These are phyloP conservation scores for Dactylella cylindrospora DNA, from an alignment of 2,329 filamentous ascomycete species.

Conservation along the genomic window DNA sequence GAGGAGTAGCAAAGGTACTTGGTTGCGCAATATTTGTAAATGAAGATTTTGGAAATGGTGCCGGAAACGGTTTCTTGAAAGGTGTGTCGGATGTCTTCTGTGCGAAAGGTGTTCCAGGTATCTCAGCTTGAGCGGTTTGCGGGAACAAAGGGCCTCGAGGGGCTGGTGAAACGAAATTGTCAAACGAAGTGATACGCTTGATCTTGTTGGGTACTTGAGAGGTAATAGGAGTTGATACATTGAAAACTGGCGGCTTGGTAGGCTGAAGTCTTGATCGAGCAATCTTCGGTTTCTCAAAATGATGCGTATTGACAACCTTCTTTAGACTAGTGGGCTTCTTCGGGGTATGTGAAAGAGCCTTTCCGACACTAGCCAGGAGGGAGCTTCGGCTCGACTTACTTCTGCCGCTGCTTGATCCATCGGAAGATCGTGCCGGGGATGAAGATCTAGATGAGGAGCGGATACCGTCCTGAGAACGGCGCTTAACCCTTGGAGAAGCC, in stretches of 20 bases:
- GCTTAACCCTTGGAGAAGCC: conserved; percentile 85
- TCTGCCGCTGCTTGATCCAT: conserved; percentile 54
- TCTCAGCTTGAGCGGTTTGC: conserved; percentile 13
- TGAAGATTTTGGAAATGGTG: conserved; percentile 57
- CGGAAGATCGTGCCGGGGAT: conserved; percentile 54
- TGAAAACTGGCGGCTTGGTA: conserved; percentile 46
- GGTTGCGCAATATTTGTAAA: conserved; percentile 51
- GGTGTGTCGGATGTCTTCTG: conserved; percentile 43
- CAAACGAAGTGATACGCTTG: conserved; percentile 48
- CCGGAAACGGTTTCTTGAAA: conserved; percentile 45
- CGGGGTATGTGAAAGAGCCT: conserved; percentile 53
- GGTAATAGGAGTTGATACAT: conserved; percentile 42
- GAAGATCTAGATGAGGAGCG: conserved; percentile 55
- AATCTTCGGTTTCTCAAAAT: conserved; percentile 47
- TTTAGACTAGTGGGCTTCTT: conserved; percentile 41
- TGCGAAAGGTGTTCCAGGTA: conserved; percentile 16
- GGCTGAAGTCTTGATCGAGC: conserved; percentile 46
- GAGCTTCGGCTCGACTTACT: conserved; percentile 59
- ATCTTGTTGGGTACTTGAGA: conserved; percentile 43
- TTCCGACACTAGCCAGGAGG: conserved; percentile 50
- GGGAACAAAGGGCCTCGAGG: conserved; percentile 43
- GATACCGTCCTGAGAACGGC: conserved; percentile 82
- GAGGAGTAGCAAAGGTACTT: conserved; percentile 69
- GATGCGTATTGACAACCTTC: conserved; percentile 34
- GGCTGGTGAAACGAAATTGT: conserved; percentile 45